These are phyloP conservation scores for Mycena floridula DNA, from an alignment of 768 basidiomycete genomes.

Conservation along the genomic window DNA sequence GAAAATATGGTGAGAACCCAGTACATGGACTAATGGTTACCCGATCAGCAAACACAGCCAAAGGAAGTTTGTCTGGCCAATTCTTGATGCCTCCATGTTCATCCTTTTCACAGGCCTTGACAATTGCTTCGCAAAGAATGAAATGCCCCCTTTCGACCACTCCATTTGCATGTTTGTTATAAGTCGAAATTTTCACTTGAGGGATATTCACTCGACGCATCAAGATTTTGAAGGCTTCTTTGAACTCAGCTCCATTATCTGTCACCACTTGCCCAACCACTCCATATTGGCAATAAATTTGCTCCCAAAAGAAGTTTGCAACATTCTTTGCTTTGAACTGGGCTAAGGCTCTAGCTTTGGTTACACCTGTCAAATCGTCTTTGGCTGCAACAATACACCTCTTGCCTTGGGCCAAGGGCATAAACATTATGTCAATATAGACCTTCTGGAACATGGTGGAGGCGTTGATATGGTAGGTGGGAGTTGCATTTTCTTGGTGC, in stretches of 20 bases:
- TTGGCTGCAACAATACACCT: too few species aligned
- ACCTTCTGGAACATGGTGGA: too few species aligned
- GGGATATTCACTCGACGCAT: conserved; percentile 18
- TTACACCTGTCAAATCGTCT: conserved; percentile 13
- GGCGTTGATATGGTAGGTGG: too few species aligned
- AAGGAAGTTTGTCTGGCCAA: conserved; percentile 21
- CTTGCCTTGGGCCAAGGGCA: too few species aligned
- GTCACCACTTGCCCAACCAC: conserved; percentile 13
- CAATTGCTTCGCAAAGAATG: conserved; percentile 14
- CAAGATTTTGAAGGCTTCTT: conserved; percentile 14
- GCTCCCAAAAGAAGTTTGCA: conserved; percentile 24
- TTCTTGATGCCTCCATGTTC: conserved; percentile 7
- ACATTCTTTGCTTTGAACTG: conserved; percentile 8
- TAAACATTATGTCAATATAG: too few species aligned
- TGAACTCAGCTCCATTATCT: conserved; percentile 26
- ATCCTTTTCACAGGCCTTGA: conserved; percentile 15
- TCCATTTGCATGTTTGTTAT: conserved; percentile 25
- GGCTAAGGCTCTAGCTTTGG: conserved; percentile 12
- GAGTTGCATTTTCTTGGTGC: too few species aligned
- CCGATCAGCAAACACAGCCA: conserved; percentile 19
- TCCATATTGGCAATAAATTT: conserved; percentile 21
- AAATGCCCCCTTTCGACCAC: conserved; percentile 22
- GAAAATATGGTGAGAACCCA: conserved; percentile 23
- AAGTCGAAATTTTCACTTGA: conserved; percentile 19
- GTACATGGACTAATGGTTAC: conserved; percentile 19